A percentile compares a stretch with the other conserved stretches of the same genome.
Evolutionary conservation across 805 yeast species (phyloP).

Genomic region (Saturnispora besseyi): DNA sequence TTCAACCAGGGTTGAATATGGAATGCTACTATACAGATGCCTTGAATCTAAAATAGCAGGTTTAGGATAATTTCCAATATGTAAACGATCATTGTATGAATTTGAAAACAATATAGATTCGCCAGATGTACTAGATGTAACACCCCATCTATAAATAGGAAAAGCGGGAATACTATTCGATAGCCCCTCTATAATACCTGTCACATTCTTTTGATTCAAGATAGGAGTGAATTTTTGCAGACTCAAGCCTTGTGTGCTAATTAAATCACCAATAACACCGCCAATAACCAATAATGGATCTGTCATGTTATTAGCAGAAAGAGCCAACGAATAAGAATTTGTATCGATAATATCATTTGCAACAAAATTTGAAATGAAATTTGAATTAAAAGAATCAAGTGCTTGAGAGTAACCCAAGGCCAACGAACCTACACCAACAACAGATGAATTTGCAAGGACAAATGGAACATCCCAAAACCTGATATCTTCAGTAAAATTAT

Average conservation of each 20-base stretch:
- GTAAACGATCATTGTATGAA: constrained; percentile 34
- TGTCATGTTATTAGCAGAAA: constrained; percentile 21
- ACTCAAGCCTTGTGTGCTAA: constrained; percentile 35
- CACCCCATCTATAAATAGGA: constrained; percentile 37
- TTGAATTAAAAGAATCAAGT: constrained; percentile 17
- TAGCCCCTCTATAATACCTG: constrained; percentile 13
- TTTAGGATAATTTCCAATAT: constrained; percentile 28
- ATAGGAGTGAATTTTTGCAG: constrained; percentile 43
- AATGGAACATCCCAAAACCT: constrained; percentile 27
- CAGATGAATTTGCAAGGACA: constrained; percentile 30
- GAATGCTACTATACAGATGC: constrained; percentile 40
- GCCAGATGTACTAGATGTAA: constrained; percentile 26
- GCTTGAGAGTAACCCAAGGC: constrained; percentile 31
- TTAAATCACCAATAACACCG: constrained; percentile 42
- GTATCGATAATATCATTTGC: constrained; percentile 26
- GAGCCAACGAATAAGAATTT: constrained; percentile 37
- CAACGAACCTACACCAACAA: constrained; percentile 33
- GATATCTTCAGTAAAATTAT: constrained; percentile 6
- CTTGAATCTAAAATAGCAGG: constrained; percentile 58
- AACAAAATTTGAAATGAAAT: constrained; percentile 29
- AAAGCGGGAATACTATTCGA: constrained; percentile 31
- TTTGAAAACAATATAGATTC: constrained; percentile 22
- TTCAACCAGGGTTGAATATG: constrained; percentile 46
- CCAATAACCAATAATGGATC: constrained; percentile 44
- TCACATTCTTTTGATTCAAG: constrained; percentile 12